A percentile compares a stretch with the other conserved stretches of the same genome.
Evolutionary conservation across 331 rosid genomes (phyloP).

Genomic region (Malus hybrid): DNA sequence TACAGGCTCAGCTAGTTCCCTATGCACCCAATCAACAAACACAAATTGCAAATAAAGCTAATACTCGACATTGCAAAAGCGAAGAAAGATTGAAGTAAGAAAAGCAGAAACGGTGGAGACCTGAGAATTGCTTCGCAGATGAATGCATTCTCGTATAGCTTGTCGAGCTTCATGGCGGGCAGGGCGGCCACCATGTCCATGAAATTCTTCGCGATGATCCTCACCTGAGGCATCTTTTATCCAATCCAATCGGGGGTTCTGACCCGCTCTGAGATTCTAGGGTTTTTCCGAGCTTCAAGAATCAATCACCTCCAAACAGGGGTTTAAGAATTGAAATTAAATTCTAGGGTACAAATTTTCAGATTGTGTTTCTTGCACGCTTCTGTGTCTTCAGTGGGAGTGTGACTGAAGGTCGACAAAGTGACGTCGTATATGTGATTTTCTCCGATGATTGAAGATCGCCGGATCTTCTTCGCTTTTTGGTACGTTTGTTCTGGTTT

Average conservation of each 20-base stretch:
- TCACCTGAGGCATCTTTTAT: conserved; percentile 77
- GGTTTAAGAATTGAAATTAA: background rate
- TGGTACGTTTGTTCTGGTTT: background rate
- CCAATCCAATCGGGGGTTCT: conserved; percentile 1
- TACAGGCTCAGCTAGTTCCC: too few species aligned
- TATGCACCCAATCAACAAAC: background rate
- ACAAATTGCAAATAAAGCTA: background rate
- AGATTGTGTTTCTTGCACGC: background rate
- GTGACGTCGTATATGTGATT: background rate
- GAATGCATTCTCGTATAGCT: conserved; percentile 73
- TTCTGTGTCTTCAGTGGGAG: background rate
- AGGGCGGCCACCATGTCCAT: conserved; percentile 99
- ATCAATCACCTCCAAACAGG: background rate
- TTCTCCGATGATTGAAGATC: background rate
- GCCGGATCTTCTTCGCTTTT: background rate
- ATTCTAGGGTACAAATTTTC: background rate
- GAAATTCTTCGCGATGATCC: conserved; percentile 85
- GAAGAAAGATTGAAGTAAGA: background rate
- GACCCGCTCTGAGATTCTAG: background rate
- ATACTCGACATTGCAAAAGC: background rate
- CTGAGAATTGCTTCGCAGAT: conserved; percentile 98
- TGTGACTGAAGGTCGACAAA: background rate
- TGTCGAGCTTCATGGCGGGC: conserved; percentile 91
- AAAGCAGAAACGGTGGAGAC: conserved; percentile 16
- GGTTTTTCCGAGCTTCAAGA: background rate